Conservation (phyloP, 2,329 filamentous ascomycete genomes). For the Xylaria sp. region DNA sequence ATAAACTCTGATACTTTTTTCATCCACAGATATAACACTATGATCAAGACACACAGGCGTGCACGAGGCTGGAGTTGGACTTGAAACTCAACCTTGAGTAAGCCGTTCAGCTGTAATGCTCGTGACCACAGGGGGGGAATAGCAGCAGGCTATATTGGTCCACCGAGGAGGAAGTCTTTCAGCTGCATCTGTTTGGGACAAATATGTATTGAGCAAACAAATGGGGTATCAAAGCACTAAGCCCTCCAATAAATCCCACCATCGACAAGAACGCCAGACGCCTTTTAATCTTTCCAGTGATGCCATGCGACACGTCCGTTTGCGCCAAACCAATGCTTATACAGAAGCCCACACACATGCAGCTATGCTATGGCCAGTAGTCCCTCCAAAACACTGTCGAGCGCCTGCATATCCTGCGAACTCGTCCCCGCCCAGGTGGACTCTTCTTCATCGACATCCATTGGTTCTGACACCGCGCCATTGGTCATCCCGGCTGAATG, state of each 20-base stretch:
- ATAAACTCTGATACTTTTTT: not conserved
- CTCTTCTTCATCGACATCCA: slow-evolving; percentile 67
- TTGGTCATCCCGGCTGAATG: slow-evolving; percentile 51
- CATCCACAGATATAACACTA: too few species aligned
- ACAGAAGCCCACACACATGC: slow-evolving; percentile 16
- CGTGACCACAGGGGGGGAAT: not conserved
- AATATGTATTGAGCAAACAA: slow-evolving; percentile 24
- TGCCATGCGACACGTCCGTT: slow-evolving; percentile 31
- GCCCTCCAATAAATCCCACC: slow-evolving; percentile 19
- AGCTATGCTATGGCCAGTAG: slow-evolving; percentile 59
- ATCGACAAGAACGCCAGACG: slow-evolving; percentile 31
- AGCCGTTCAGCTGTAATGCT: not conserved
- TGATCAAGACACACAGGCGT: too few species aligned
- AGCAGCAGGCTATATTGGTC: not conserved
- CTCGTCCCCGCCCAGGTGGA: slow-evolving; percentile 71
- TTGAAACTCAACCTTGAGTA: not conserved
- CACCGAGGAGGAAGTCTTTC: not conserved
- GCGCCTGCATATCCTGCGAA: slow-evolving; percentile 59
- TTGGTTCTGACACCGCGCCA: slow-evolving; percentile 62
- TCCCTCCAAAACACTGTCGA: slow-evolving; percentile 68
- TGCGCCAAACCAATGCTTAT: slow-evolving; percentile 38
- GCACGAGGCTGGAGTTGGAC: not conserved
- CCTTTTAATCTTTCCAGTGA: slow-evolving; percentile 37
- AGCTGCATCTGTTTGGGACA: slow-evolving; percentile 8
- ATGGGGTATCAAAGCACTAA: slow-evolving; percentile 38